Conservation (phyloP, 2,329 filamentous ascomycete genomes). For the Trichoderma guizhouense region DNA sequence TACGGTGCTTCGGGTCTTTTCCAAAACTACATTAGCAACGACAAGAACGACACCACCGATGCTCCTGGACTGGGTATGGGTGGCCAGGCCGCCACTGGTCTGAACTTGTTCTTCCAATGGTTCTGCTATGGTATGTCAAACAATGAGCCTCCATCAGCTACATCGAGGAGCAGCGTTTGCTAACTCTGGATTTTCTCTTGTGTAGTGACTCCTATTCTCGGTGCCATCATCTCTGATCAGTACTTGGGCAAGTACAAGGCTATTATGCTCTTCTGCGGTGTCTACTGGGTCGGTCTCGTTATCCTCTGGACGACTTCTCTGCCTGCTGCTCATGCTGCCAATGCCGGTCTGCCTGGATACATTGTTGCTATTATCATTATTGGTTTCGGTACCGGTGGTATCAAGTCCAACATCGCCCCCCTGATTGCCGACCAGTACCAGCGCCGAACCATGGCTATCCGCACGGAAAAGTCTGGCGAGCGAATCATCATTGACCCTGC, state of each 20-base stretch:
- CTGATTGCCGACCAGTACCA: constrained; percentile 65
- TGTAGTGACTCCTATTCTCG: constrained; percentile 41
- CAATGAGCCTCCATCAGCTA: background rate
- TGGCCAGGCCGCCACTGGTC: constrained; percentile 51
- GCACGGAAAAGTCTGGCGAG: constrained; percentile 48
- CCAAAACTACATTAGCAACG: constrained; percentile 51
- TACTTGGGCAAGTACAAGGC: constrained; percentile 61
- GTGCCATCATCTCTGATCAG: constrained; percentile 55
- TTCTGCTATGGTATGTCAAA: constrained; percentile 38
- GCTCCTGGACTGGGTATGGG: constrained; percentile 54
- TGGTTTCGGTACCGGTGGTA: constrained; percentile 64
- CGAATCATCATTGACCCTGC: constrained; percentile 64
- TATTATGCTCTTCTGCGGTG: constrained; percentile 53
- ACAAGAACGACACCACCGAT: constrained; percentile 32
- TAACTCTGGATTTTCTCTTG: background rate
- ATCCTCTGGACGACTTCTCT: constrained; percentile 52
- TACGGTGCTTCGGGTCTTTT: constrained; percentile 53
- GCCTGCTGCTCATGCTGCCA: constrained; percentile 34
- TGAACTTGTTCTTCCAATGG: constrained; percentile 56
- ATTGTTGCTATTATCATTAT: constrained; percentile 59
- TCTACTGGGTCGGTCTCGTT: constrained; percentile 57
- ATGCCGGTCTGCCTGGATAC: constrained; percentile 47
- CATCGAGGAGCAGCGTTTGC: background rate
- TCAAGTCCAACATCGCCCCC: constrained; percentile 62
- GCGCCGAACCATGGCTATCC: constrained; percentile 48